Evolutionary conservation across 2,329 filamentous ascomycete genomes (phyloP).

Genomic region (Pseudopithomyces maydicus): DNA sequence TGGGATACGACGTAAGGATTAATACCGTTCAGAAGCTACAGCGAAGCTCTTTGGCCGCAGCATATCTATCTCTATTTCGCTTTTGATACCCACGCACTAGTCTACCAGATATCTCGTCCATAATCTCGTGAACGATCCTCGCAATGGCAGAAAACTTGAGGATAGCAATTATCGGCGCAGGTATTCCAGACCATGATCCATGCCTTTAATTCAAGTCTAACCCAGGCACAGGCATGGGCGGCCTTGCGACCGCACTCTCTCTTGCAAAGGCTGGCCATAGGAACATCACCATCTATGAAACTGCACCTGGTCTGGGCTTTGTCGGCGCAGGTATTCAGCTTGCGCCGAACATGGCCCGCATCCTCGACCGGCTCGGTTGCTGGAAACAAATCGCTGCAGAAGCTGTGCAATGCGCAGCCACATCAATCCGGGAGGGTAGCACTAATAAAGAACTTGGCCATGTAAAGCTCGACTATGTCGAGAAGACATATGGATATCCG

Average conservation of each 20-base stretch:
- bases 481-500: slow-evolving; percentile 71
- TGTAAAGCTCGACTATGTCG: slow-evolving; percentile 71
- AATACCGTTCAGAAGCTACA: neutral
- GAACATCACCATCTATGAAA: slow-evolving; percentile 75
- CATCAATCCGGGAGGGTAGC: slow-evolving; percentile 75
- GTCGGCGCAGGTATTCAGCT: slow-evolving; percentile 86
- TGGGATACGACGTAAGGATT: too few relatives aligned
- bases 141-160: slow-evolving; percentile 35
- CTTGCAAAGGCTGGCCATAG: slow-evolving; percentile 78
- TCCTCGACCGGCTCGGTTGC: slow-evolving; percentile 73
- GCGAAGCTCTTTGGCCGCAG: neutral
- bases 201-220: slow-evolving; percentile 12
- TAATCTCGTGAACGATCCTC: neutral
- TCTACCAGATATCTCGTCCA: neutral
- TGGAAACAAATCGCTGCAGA: slow-evolving; percentile 74
- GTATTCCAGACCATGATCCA: slow-evolving; percentile 16
- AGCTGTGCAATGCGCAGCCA: slow-evolving; percentile 71
- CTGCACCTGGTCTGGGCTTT: slow-evolving; percentile 74
- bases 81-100: neutral
- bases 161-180: slow-evolving; percentile 42
- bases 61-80: neutral
- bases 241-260: slow-evolving; percentile 71
- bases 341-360: slow-evolving; percentile 79
- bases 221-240: slow-evolving; percentile 72
- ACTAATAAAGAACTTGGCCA: slow-evolving; percentile 72